Percentiles rank a stretch among this genome's conserved stretches.
These are phyloP conservation scores for Volutella citrinella DNA, from an alignment of 2,329 filamentous ascomycete species.

Conservation along the genomic window DNA sequence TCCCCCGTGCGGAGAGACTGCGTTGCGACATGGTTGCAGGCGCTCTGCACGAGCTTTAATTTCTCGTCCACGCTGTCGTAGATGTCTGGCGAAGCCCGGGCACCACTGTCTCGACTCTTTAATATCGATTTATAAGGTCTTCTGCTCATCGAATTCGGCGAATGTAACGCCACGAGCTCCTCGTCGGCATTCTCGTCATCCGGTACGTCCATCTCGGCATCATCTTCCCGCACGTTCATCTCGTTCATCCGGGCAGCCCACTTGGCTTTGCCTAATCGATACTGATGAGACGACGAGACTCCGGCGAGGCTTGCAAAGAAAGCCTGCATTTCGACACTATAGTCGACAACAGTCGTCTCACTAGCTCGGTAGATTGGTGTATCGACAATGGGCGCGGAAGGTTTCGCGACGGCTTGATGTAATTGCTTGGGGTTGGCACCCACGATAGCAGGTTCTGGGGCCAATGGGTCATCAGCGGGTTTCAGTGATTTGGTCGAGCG, in stretches of 20 bases:
- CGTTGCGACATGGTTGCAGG: conserved; percentile 84
- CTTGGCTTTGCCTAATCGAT: conserved; percentile 82
- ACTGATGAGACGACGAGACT: conserved; percentile 74
- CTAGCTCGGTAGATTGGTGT: conserved; percentile 62
- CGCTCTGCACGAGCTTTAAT: conserved; percentile 74
- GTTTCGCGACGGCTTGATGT: conserved; percentile 5
- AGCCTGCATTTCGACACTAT: conserved; percentile 82
- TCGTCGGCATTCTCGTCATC: conserved; percentile 43
- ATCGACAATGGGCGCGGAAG: conserved; percentile 23
- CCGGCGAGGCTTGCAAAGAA: conserved; percentile 81
- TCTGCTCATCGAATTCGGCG: conserved; percentile 38
- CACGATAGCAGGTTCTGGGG: conserved; percentile 13
- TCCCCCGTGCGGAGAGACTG: conserved; percentile 86
- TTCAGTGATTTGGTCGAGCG: conserved; percentile 54
- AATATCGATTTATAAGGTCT: conserved; percentile 31
- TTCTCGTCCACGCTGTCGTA: conserved; percentile 76
- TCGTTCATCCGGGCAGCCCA: conserved; percentile 66
- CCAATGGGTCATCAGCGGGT: conserved; percentile 42
- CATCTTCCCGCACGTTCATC: too few relatives aligned
- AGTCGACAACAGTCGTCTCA: conserved; percentile 83
- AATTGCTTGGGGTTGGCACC: conserved; percentile 19
- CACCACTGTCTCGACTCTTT: conserved; percentile 22
- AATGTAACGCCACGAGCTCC: conserved; percentile 33
- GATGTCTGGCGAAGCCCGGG: conserved; percentile 39
- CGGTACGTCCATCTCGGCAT: conserved; percentile 57